These are phyloP conservation scores for Talaromyces sp. DNA, from an alignment of 2,329 filamentous ascomycete genomes.

Conservation along the genomic window DNA sequence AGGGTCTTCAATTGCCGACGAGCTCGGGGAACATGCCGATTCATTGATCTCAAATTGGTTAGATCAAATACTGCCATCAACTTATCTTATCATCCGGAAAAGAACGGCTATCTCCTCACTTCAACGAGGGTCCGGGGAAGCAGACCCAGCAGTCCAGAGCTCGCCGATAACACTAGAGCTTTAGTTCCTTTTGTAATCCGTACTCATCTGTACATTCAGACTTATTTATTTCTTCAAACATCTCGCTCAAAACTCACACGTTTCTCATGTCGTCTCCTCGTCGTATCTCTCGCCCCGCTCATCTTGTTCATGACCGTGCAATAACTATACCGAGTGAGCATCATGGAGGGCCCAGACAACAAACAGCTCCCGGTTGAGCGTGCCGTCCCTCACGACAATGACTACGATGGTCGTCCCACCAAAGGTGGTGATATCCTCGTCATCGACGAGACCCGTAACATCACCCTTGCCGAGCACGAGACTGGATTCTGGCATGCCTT, in stretches of 20 bases:
- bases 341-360: constrained; percentile 13
- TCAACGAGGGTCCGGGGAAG: not conserved
- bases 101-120: not conserved
- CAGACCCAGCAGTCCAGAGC: not conserved
- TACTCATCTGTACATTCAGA: not conserved
- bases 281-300: not conserved
- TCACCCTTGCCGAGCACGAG: constrained; percentile 29
- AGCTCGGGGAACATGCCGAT: not conserved
- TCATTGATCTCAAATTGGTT: not conserved
- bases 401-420: not conserved
- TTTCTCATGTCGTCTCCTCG: not conserved
- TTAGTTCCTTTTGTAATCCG: no score
- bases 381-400: not conserved
- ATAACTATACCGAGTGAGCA: not conserved
- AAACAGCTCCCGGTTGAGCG: not conserved
- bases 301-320: not conserved
- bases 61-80: not conserved
- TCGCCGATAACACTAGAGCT: not conserved
- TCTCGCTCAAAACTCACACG: not conserved
- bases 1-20: not conserved
- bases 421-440: constrained; percentile 3
- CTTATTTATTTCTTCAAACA: not conserved
- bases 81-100: not conserved
- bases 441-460: constrained; percentile 16
- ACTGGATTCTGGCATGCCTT: constrained; percentile 37